Base-by-base conservation (phyloP, 2,329 filamentous ascomycete genomes). In the Diplodia seriata region DNA sequence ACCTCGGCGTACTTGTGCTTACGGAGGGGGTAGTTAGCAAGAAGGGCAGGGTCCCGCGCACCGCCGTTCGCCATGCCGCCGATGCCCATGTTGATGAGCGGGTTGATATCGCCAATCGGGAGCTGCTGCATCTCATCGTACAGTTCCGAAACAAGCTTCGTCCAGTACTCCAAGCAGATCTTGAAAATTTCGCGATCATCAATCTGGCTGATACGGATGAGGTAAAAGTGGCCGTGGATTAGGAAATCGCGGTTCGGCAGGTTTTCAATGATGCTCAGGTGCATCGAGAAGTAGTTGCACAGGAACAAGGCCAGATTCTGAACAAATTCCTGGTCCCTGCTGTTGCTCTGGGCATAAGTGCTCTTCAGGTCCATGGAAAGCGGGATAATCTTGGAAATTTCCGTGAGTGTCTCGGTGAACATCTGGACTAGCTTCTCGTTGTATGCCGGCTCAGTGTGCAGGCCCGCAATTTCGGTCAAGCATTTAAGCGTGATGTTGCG, bases 161-260 rank as follows among this genome's bases (percentile, higher is more conserved):
- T 95, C 95, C 95, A 99, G 83, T 99, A 99, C 79, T 99, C 96
- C 70, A 99, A 85, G 78, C 92, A 97, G 76, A 99, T 99, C 86
- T 99, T 99, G 88, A 99, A 99, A 71, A 99, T 97, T 79, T 99
- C 95, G 66, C 95, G 90, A 76, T 99, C 96, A 73, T 99, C 95
- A 72, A 99, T 99, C 82, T 99, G 94, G 57, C 94, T 97, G 79
- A 99, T 97, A 70, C 94, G 90, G 76, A 99, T 97, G 15, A 99
- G 89, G 80, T 99, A 99, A 81, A 97, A 98, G 81, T 99, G 95
- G 20, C 93, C 94, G 76, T 99, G 95, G 1, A 93, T 92, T 53
- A 99, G 89, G 80, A 92, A 99, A 75, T 99, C 95, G 72, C 90
- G 88, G 81, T 98, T 98, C 31, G 95, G 94, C 29, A 99, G 86